Percentiles rank a stretch among this genome's conserved stretches.
Evolutionary conservation across 2,329 filamentous ascomycete species (phyloP).

Genomic region (Aaosphaeria pasadenensis): DNA sequence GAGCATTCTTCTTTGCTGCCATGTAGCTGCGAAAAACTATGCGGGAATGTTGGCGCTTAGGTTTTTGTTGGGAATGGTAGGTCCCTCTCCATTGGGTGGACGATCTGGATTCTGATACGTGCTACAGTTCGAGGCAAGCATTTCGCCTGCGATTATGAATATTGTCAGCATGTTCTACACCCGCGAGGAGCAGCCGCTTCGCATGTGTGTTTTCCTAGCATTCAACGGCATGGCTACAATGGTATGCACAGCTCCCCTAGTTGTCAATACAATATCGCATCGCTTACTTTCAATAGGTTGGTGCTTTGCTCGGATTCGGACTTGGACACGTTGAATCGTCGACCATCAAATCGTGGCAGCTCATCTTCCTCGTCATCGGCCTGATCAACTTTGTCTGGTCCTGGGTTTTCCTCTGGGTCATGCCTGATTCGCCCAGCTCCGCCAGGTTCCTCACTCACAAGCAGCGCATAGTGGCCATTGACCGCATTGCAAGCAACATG

Average conservation of each 20-base stretch:
- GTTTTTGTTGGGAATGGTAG: slow-evolving; percentile 31
- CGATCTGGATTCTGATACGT: too few species aligned
- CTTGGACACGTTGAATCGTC: slow-evolving; percentile 27
- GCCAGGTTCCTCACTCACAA: slow-evolving; percentile 39
- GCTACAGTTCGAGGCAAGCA: slow-evolving; percentile 27
- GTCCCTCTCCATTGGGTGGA: too few species aligned
- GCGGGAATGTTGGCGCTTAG: slow-evolving; percentile 32
- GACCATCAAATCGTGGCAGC: slow-evolving; percentile 30
- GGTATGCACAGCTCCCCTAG: background rate
- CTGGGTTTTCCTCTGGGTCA: slow-evolving; percentile 32
- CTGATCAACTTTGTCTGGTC: slow-evolving; percentile 36
- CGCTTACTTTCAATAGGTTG: slow-evolving; percentile 8
- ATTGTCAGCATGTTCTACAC: slow-evolving; percentile 39
- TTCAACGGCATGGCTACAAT: slow-evolving; percentile 40
- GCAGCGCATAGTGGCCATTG: slow-evolving; percentile 38
- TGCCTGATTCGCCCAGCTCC: slow-evolving; percentile 37
- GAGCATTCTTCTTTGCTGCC: slow-evolving; percentile 46
- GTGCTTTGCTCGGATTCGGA: slow-evolving; percentile 34
- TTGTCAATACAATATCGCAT: too few species aligned
- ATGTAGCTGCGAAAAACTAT: slow-evolving; percentile 37
- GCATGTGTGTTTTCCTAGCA: slow-evolving; percentile 44
- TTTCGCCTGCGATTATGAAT: slow-evolving; percentile 36
- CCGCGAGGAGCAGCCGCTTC: slow-evolving; percentile 36
- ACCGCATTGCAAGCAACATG: slow-evolving; percentile 40
- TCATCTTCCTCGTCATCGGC: slow-evolving; percentile 38